Conservation (phyloP, 1,284 basidiomycete genomes). For the Marasmius tenuissimus region DNA sequence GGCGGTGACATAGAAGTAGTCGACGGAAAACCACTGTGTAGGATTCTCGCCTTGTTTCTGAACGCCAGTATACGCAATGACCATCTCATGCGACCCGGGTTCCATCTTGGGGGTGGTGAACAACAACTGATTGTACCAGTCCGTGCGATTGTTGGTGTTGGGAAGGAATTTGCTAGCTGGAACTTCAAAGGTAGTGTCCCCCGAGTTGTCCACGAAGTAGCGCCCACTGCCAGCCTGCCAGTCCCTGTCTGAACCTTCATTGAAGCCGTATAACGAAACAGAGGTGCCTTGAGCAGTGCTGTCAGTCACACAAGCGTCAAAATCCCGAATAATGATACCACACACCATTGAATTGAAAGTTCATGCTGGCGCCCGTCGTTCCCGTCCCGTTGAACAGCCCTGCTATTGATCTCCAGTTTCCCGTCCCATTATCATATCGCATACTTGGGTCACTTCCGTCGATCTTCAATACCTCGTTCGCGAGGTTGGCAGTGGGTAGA, state of each 20-base stretch:
- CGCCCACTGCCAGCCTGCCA: background rate
- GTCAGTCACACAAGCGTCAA: background rate
- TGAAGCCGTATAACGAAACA: slow-evolving; percentile 2
- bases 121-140: background rate
- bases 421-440: background rate
- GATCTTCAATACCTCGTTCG: background rate
- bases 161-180: background rate
- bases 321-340: background rate
- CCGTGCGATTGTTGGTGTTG: background rate
- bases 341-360: background rate
- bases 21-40: background rate
- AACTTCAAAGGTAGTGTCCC: background rate
- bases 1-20: background rate
- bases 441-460: slow-evolving; percentile 1
- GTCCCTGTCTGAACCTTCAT: background rate
- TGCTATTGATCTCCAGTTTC: background rate
- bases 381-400: background rate
- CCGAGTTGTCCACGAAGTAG: background rate
- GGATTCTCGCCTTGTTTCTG: background rate
- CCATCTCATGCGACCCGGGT: background rate
- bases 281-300: background rate
- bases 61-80: background rate
- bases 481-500: background rate
- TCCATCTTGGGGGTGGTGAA: background rate
- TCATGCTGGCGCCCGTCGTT: background rate